phyloP scores from a whole-genome alignment of 495 filamentous ascomycete species.

The Xylaria palmicola region DNA sequence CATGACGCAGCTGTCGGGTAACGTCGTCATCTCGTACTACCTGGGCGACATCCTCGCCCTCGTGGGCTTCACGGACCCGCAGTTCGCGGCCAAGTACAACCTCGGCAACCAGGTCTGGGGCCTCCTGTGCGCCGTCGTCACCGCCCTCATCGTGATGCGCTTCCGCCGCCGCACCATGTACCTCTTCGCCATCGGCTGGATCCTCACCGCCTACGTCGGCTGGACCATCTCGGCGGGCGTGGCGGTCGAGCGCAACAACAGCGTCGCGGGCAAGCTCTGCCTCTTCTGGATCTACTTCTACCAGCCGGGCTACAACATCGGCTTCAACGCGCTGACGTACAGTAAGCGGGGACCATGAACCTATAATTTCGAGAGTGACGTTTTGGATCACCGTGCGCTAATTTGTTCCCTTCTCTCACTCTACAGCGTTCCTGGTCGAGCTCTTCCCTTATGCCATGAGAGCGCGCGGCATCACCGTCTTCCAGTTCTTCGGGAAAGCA shows the following conservation, averaged over 20 bases:
- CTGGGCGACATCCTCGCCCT: slow-evolving; percentile 43
- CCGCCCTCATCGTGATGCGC: slow-evolving; percentile 46
- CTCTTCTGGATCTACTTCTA: slow-evolving; percentile 59
- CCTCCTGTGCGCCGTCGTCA: slow-evolving; percentile 45
- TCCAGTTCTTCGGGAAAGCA: slow-evolving; percentile 58
- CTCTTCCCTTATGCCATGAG: slow-evolving; percentile 59
- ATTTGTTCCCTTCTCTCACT: too few species aligned
- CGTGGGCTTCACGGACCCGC: slow-evolving; percentile 43
- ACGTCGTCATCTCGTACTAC: slow-evolving; percentile 61
- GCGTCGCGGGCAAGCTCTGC: slow-evolving; percentile 44
- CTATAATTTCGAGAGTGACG: background rate
- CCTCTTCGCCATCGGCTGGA: slow-evolving; percentile 43
- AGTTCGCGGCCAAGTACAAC: slow-evolving; percentile 53
- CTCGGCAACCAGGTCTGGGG: slow-evolving; percentile 53
- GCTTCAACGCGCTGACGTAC: slow-evolving; percentile 60
- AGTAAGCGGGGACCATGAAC: slow-evolving; percentile 34
- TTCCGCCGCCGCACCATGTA: slow-evolving; percentile 54
- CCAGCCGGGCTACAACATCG: slow-evolving; percentile 58
- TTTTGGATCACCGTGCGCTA: too few species aligned
- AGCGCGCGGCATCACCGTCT: slow-evolving; percentile 57
- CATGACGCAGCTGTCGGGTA: slow-evolving; percentile 66
- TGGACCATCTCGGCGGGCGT: slow-evolving; percentile 53
- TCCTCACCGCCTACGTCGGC: slow-evolving; percentile 48
- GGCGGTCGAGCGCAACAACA: slow-evolving; percentile 36
- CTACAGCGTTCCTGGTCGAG: slow-evolving; percentile 54